Percentiles rank a stretch among this genome's conserved stretches.
phyloP scores from a whole-genome alignment of 176 grass and related monocot species.

The Oryza officinalis region DNA sequence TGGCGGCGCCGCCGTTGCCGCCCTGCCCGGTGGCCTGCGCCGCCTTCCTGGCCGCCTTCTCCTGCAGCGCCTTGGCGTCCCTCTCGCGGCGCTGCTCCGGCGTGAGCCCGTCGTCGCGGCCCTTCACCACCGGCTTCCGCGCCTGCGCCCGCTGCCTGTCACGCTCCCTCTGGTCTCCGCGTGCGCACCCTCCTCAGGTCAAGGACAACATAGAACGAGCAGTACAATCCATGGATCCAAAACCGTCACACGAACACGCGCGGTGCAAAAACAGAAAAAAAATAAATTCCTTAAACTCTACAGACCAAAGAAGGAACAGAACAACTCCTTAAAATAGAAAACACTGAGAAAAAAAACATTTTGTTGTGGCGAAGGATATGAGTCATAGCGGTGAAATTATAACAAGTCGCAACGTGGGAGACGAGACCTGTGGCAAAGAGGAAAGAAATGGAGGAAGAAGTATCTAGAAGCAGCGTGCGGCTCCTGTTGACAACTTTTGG shows the following conservation, averaged over 20 bases:
- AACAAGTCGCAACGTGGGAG: neutral
- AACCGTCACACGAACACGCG: neutral
- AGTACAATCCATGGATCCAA: neutral
- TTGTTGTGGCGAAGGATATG: conserved; percentile 32
- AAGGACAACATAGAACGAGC: conserved; percentile 33
- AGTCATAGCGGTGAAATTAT: conserved; percentile 26
- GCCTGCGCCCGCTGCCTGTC: conserved; percentile 60
- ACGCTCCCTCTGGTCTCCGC: conserved; percentile 65
- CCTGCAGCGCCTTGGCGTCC: conserved; percentile 59
- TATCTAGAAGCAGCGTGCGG: neutral
- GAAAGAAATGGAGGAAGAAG: neutral
- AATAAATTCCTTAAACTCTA: neutral
- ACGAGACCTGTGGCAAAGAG: neutral
- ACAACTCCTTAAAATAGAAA: too few relatives aligned
- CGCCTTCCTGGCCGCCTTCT: conserved; percentile 57
- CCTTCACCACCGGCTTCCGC: conserved; percentile 44
- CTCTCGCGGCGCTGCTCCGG: conserved; percentile 55
- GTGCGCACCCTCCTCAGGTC: conserved; percentile 39
- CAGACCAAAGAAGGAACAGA: neutral
- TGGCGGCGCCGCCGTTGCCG: neutral
- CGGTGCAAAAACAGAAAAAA: neutral
- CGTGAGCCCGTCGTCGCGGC: conserved; percentile 50
- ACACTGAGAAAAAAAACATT: neutral
- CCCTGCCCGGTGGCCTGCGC: conserved; percentile 7
- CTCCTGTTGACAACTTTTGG: neutral